These are phyloP conservation scores for Cornus controversa DNA, from an alignment of 148 eudicot species.

Conservation along the genomic window DNA sequence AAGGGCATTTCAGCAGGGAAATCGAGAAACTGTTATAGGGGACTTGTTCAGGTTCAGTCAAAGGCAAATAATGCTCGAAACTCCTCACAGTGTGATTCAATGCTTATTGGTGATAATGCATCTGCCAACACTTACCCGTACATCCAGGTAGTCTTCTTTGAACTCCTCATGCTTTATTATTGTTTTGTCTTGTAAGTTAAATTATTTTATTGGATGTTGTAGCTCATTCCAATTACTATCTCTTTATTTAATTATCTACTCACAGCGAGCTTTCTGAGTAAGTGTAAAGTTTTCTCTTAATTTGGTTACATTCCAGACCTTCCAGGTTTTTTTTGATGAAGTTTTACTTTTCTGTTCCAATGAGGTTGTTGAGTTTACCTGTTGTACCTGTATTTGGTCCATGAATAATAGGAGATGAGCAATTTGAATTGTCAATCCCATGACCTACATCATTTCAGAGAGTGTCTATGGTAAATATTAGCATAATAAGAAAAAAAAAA, in stretches of 20 bases:
- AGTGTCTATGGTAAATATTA: not conserved
- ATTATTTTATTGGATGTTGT: not conserved
- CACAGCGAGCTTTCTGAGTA: not conserved
- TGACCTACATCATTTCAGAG: not conserved
- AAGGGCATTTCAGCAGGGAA: constrained; percentile 94
- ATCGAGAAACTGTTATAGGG: constrained; percentile 85
- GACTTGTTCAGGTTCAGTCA: constrained; percentile 85
- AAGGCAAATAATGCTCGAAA: constrained; percentile 75
- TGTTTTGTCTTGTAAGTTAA: not conserved
- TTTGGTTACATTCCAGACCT: too few species aligned
- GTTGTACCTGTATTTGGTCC: not conserved
- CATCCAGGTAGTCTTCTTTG: constrained; percentile 59
- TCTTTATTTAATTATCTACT: not conserved
- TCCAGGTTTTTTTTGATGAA: not conserved
- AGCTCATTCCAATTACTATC: not conserved
- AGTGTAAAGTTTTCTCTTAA: not conserved
- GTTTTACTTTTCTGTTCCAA: not conserved
- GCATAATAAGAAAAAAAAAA: not conserved
- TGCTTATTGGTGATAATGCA: constrained; percentile 89
- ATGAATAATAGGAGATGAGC: not conserved
- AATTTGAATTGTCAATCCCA: not conserved
- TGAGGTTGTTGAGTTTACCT: not conserved
- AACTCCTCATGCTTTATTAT: not conserved
- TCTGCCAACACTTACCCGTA: constrained; percentile 96
- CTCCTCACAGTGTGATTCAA: constrained; percentile 95